Conservation (phyloP, 78 protist genomes). For the Chrysochromulina parva region DNA sequence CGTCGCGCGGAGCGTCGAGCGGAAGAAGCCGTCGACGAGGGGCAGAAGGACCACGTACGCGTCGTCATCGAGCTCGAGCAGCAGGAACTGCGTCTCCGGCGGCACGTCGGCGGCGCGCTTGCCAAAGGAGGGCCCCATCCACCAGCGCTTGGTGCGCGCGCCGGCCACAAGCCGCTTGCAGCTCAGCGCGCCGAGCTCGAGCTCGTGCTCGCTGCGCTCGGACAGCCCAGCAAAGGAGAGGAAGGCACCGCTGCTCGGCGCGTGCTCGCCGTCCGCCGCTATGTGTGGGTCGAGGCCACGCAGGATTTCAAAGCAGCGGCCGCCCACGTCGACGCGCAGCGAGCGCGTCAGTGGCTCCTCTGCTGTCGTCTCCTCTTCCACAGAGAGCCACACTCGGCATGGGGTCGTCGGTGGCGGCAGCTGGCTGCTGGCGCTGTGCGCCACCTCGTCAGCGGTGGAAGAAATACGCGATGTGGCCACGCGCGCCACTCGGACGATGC, state of each 20-base stretch:
- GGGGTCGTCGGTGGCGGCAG: no score
- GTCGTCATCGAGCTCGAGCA: not conserved
- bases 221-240: not conserved
- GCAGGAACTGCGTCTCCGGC: slow-evolving; percentile 35
- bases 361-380: no score
- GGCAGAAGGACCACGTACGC: slow-evolving; percentile 37
- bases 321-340: no score
- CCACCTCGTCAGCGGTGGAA: no score
- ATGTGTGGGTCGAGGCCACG: no score
- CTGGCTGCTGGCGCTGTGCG: no score
- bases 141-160: slow-evolving; percentile 22
- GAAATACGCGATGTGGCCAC: no score
- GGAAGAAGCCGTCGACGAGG: slow-evolving; percentile 23
- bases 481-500: no score
- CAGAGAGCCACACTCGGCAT: no score
- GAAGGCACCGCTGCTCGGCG: not conserved
- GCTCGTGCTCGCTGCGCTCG: not conserved
- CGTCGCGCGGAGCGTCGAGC: slow-evolving; percentile 17
- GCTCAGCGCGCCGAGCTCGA: not conserved
- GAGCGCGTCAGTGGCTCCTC: no score
- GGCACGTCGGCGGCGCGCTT: not conserved
- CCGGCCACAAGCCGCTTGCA: not conserved
- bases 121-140: slow-evolving; percentile 12
- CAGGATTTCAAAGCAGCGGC: no score
- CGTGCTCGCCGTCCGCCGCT: no score